A percentile compares a stretch with the other conserved stretches of the same genome.
phyloP scores from a whole-genome alignment of 2,329 filamentous ascomycete species.

The Ascochyta fabae region DNA sequence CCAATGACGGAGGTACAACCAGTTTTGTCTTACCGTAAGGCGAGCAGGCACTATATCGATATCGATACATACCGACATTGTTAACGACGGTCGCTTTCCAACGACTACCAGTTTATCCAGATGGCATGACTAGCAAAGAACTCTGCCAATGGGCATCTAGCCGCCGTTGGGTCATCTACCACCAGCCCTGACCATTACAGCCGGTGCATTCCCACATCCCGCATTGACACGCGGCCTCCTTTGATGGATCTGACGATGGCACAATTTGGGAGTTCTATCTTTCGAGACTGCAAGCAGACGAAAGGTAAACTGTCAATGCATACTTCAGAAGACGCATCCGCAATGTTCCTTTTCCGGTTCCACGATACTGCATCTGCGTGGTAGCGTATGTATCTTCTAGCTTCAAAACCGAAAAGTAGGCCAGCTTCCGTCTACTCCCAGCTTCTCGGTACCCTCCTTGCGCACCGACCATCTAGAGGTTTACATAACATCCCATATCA shows the following conservation, averaged over 20 bases:
- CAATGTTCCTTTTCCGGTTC: constrained; percentile 18
- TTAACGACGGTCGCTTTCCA: neutral
- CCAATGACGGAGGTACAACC: constrained; percentile 3
- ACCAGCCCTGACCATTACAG: constrained; percentile 11
- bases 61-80: neutral
- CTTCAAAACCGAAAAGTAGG: constrained; percentile 19
- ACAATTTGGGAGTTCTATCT: neutral
- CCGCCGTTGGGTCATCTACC: constrained; percentile 22
- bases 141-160: constrained; percentile 14
- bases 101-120: neutral
- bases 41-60: neutral
- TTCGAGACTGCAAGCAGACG: too few species aligned
- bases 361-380: constrained; percentile 21
- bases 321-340: neutral
- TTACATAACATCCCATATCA: neutral
- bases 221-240: neutral
- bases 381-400: constrained; percentile 13
- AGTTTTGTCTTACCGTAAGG: constrained; percentile 5
- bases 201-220: neutral
- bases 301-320: neutral
- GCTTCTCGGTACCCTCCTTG: constrained; percentile 25
- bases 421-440: constrained; percentile 20
- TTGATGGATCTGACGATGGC: neutral
- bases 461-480: constrained; percentile 9
- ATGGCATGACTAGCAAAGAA: constrained; percentile 5